Evolutionary conservation across 306 rosid genomes (phyloP), one percentile per base, ranked within the genome.

Genomic region (Cucurbita argyrosperma): DNA sequence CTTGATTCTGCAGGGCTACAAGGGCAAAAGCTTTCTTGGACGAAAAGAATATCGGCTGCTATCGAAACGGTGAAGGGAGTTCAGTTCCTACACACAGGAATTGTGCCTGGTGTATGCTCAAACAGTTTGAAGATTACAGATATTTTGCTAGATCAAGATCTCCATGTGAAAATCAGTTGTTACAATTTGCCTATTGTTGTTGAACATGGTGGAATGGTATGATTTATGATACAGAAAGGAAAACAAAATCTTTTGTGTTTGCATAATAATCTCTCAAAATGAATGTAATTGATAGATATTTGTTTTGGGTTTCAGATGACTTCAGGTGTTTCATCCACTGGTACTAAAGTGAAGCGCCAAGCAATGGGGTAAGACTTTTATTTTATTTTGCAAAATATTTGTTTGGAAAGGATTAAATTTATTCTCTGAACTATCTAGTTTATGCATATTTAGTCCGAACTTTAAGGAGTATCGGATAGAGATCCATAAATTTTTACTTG

Each of bases 61-160:
- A 89, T 94, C 43, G 97, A 92, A 83, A 87, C 89, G 51, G 88
- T 80, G 71, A 90, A 89, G 84, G 97, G 97, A 61, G 75, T 94
- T 85, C 99, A 88, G 76, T 94, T 90, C 85, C 82, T 94, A 82
- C 99, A 94, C 80, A 89, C 99, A 46, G 97, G 99, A 76, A 89
- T 82, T 46, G 94, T 91, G 76, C 97, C 99, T 18, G 99, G 99
- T 42, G 75, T 94, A 14, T 89, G 85, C 56, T 88, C 92, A 18
- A 86, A 88, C 75, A 91, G 86, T 84, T 79, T 89, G 78, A 94
- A 87, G 88, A 91, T 90, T 73, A 94, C 90, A 72, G 89, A 94
- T 65, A 83, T 91, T 80, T 80, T 90, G 42, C 77, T 91, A 76
- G 96, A 91, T 81, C 88, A 80, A 45, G 81, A 87, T 80, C 90